phyloP scores from a whole-genome alignment of 208 protist genomes.

The Wallacemonas rigidus region DNA sequence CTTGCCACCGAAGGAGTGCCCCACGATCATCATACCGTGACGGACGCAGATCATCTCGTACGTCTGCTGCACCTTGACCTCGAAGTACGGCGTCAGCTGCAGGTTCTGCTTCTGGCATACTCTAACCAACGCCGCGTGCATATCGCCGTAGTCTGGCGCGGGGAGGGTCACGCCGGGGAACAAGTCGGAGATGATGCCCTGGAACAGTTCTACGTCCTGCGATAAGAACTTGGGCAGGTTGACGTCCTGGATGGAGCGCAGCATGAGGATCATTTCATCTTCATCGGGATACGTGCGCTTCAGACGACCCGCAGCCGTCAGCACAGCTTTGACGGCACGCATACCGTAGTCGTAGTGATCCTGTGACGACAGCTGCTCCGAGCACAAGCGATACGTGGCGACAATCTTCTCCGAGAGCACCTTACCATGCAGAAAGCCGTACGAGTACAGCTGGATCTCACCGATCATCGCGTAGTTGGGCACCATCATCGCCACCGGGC shows the following conservation, averaged over 20 bases:
- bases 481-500: slow-evolving; percentile 99
- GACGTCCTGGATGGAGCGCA: slow-evolving; percentile 95
- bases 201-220: slow-evolving; percentile 96
- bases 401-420: slow-evolving; percentile 96
- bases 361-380: slow-evolving; percentile 97
- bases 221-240: slow-evolving; percentile 96
- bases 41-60: slow-evolving; percentile 98
- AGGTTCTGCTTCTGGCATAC: slow-evolving; percentile 74
- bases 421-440: slow-evolving; percentile 95
- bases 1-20: slow-evolving; percentile 93
- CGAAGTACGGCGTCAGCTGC: slow-evolving; percentile 91
- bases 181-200: slow-evolving; percentile 95
- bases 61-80: slow-evolving; percentile 90
- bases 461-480: slow-evolving; percentile 98
- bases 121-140: slow-evolving; percentile 71
- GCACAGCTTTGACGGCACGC: slow-evolving; percentile 96
- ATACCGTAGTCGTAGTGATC: slow-evolving; percentile 98
- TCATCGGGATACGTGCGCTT: slow-evolving; percentile 92
- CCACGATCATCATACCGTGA: slow-evolving; percentile 98
- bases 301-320: slow-evolving; percentile 92
- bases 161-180: slow-evolving; percentile 92
- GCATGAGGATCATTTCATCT: slow-evolving; percentile 94
- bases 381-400: slow-evolving; percentile 95
- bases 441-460: slow-evolving; percentile 98
- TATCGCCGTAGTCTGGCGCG: slow-evolving; percentile 88